Percentiles rank a stretch among this genome's conserved stretches.
Conservation (phyloP, 169 alveolate genomes). For the Plasmodium knowlesi region DNA sequence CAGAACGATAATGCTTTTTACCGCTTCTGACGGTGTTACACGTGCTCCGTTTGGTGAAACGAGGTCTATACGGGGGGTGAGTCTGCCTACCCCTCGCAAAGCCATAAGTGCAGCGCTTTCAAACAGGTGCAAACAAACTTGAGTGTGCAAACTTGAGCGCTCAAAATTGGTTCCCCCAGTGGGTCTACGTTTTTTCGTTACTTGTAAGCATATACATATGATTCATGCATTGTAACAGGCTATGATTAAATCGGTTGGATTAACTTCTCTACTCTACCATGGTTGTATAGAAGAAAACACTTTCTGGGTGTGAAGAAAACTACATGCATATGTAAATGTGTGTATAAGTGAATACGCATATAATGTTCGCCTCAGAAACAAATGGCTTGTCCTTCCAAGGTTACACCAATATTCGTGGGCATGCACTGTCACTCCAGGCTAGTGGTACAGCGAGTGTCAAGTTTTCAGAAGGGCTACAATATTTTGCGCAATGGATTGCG, state of each 20-base stretch:
- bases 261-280: background rate
- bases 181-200: background rate
- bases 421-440: background rate
- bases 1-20: background rate
- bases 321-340: background rate
- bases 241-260: background rate
- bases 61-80: background rate
- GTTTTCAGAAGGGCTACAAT: constrained; percentile 18
- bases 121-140: background rate
- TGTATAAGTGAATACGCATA: background rate
- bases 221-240: background rate
- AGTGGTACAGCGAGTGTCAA: background rate
- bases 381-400: background rate
- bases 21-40: background rate
- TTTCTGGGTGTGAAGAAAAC: background rate
- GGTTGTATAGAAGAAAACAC: background rate
- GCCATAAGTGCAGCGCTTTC: background rate
- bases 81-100: background rate
- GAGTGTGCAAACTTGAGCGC: background rate
- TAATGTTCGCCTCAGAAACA: background rate
- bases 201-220: background rate
- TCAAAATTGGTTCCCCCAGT: background rate
- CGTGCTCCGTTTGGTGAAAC: background rate
- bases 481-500: background rate
- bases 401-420: background rate